Percentiles rank a stretch among this genome's conserved stretches.
phyloP scores from a whole-genome alignment of 2,329 filamentous ascomycete genomes.

The Alternaria solani region DNA sequence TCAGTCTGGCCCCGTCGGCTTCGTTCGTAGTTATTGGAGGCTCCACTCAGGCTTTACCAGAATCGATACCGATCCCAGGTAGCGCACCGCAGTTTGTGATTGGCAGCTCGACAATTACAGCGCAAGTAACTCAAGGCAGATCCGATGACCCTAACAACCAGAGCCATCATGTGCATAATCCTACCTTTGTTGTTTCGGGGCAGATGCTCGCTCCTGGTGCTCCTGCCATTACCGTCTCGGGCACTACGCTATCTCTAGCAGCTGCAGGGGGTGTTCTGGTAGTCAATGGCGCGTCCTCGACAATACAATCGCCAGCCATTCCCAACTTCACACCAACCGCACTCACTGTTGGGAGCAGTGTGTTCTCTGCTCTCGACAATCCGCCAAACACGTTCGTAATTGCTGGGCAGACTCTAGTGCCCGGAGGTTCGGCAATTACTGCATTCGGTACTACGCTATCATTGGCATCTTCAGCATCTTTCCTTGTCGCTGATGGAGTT shows the following conservation, averaged over 20 bases:
- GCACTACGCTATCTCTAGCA: slow-evolving; percentile 44
- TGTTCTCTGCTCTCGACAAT: slow-evolving; percentile 35
- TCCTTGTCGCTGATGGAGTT: slow-evolving; percentile 43
- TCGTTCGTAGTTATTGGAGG: slow-evolving; percentile 53
- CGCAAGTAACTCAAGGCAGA: slow-evolving; percentile 14
- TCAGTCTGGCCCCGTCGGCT: slow-evolving; percentile 53
- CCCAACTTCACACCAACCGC: slow-evolving; percentile 28
- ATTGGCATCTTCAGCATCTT: slow-evolving; percentile 35
- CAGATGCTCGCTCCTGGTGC: slow-evolving; percentile 49
- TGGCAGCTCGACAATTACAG: slow-evolving; percentile 41
- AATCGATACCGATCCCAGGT: slow-evolving; percentile 5
- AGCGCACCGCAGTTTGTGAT: slow-evolving; percentile 29
- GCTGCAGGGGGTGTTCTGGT: slow-evolving; percentile 39
- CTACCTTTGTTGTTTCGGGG: slow-evolving; percentile 50
- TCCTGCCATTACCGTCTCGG: slow-evolving; percentile 41
- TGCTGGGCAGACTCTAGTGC: slow-evolving; percentile 48
- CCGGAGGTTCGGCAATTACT: slow-evolving; percentile 43
- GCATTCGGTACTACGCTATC: slow-evolving; percentile 44
- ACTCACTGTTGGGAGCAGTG: slow-evolving; percentile 21
- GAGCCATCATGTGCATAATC: slow-evolving; percentile 12
- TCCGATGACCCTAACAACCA: not conserved
- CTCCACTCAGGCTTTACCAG: slow-evolving; percentile 44
- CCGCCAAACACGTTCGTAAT: slow-evolving; percentile 49
- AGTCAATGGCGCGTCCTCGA: slow-evolving; percentile 46
- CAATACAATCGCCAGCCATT: slow-evolving; percentile 35